Evolutionary conservation across 371 early-diverging fungal species (phyloP).

Genomic region (Mortierella sp.): DNA sequence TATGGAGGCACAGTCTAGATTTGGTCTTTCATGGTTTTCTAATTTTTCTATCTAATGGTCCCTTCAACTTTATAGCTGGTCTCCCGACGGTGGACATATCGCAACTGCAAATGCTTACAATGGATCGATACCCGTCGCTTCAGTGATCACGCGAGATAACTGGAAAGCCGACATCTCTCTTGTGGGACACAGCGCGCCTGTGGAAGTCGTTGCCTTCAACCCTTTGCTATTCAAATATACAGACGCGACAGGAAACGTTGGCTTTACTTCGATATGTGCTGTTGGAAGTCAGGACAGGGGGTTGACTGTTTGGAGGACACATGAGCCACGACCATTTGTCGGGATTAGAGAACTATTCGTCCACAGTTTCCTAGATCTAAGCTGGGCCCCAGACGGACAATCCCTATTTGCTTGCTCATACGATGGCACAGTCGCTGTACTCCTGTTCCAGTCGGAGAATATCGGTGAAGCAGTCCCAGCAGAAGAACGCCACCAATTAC

Average conservation of each 20-base stretch:
- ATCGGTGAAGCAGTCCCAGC: conserved; percentile 70
- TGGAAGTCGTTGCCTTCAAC: conserved; percentile 94
- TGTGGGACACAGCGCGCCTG: conserved; percentile 89
- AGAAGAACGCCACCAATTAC: conserved; percentile 70
- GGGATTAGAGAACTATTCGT: conserved; percentile 81
- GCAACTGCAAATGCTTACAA: conserved; percentile 93
- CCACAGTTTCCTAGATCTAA: conserved; percentile 87
- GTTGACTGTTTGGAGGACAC: conserved; percentile 91
- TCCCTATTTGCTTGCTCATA: conserved; percentile 88
- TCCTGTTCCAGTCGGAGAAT: conserved; percentile 74
- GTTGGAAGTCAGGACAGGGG: conserved; percentile 93
- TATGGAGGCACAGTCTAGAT: neutral
- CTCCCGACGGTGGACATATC: conserved; percentile 92
- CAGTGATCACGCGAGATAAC: conserved; percentile 79
- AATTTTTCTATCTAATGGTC: neutral
- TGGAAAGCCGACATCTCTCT: conserved; percentile 87
- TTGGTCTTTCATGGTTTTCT: neutral
- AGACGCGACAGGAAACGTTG: conserved; percentile 48
- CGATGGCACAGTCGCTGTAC: conserved; percentile 89
- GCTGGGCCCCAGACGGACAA: conserved; percentile 88
- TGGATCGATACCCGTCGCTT: conserved; percentile 83
- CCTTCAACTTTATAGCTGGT: conserved; percentile 74
- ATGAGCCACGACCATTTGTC: conserved; percentile 76
- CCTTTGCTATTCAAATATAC: conserved; percentile 73
- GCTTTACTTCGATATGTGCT: conserved; percentile 78